Percentiles rank a stretch among this genome's conserved stretches.
phyloP scores from a whole-genome alignment of 1,284 basidiomycete genomes.

The Melampsora americana region DNA sequence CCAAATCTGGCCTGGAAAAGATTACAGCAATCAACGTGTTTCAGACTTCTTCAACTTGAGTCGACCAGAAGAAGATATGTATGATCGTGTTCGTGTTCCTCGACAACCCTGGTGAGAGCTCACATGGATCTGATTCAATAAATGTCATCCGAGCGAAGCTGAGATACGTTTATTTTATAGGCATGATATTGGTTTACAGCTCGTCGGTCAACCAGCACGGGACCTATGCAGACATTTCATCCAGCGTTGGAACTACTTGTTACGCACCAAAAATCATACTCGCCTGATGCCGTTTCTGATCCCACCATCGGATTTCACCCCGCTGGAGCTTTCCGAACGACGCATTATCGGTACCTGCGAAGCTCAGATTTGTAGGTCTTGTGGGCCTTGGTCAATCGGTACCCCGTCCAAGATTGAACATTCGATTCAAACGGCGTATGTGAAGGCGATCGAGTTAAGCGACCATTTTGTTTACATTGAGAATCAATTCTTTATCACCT shows the following conservation, averaged over 20 bases:
- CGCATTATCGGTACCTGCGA: conserved; percentile 94
- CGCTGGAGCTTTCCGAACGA: conserved; percentile 72
- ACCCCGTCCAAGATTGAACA: conserved; percentile 80
- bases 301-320: conserved; percentile 87
- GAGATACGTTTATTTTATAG: conserved; percentile 55
- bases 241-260: conserved; percentile 86
- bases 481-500: conserved; percentile 98
- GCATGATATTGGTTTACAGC: conserved; percentile 94
- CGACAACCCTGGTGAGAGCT: conserved; percentile 85
- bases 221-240: conserved; percentile 94
- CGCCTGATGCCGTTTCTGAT: conserved; percentile 88
- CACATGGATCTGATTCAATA: neutral
- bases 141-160: neutral
- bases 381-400: conserved; percentile 93
- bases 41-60: conserved; percentile 81
- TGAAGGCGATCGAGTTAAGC: conserved; percentile 81
- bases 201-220: conserved; percentile 92
- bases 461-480: conserved; percentile 93
- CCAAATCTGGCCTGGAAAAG: conserved; percentile 88
- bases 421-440: conserved; percentile 90
- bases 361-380: conserved; percentile 91
- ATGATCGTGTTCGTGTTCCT: conserved; percentile 80
- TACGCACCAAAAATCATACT: conserved; percentile 90
- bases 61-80: conserved; percentile 91
- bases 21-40: conserved; percentile 87